Evolutionary conservation across 768 basidiomycete genomes (phyloP), one percentile per base, ranked within the genome.

Genomic region (Clitopilus hobsonii): DNA sequence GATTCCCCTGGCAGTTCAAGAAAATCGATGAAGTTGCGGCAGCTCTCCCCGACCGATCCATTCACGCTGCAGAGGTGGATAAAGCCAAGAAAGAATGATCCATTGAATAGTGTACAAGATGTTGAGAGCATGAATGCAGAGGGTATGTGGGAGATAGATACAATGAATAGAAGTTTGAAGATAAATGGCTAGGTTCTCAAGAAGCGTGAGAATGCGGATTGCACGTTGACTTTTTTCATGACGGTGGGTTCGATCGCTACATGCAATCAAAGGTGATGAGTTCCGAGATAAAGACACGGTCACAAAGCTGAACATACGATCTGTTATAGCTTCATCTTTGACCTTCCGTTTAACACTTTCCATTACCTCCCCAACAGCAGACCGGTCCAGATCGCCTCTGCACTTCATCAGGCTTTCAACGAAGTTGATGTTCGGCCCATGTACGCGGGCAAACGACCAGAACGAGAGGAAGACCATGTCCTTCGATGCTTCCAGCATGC

Each of bases 1-100:
- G 90, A 53, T 98, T 98, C 77, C 91, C 90, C 0, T 98, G 92
- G 87, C 97, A 99, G 67, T 99, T 97, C 73, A 86, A 77, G 71
- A 94, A 93, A 74, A 98, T 99, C 56, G 96, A 99, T 64, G 84
- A 86, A 56, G 78, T 92, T 4, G 93, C 91, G 5, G 87, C 84
- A 3, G 74, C 67, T 7, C 71, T 95, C 30, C 93, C 92, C 0
- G 88, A 93, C 64, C 79, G 82, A 59, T 87, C 89, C 3, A 59
- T 67, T 53, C 69, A 59, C 22, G 65, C 61, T 51, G 54, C 60
- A 29, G 55, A 55, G 41, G 52, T 30, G 27, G 75, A 79, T 56
- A 78, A 79, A 61, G 60, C 74, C 48, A 81, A 82, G 68, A 78
- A 69, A 2, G 80, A 82, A 50, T 82, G 62, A 72, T 49, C 14